Base-by-base conservation (phyloP, 2,329 filamentous ascomycete species). In the Fusarium gaditjirri region DNA sequence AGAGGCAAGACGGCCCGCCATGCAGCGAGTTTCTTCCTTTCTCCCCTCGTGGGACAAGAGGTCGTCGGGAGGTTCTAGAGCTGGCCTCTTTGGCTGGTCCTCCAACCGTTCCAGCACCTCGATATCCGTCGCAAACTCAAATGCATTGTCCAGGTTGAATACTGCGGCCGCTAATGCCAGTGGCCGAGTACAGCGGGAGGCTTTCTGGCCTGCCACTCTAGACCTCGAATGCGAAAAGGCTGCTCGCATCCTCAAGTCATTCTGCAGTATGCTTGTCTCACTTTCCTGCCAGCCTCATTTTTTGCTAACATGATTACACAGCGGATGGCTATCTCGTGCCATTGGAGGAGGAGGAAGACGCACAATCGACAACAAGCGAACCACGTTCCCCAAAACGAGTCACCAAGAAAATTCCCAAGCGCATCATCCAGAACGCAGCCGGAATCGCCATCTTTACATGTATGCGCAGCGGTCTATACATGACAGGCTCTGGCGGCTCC, bases 391-490 rank as follows among this genome's bases (percentile, higher is more conserved):
- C 85, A 59, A 84, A 71, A 85, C 89, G 80, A 52, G 78, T 93
- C 23, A 81, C 86, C 56, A 94, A 95, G 82, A 96, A 94, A 83
- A 98, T 98, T 33, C 95, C 95, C 1, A 85, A 91, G 63, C 88
- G 92, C 78, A 94, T 98, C 63, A 94, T 98, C 75, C 90, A 93
- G 78, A 93, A 96, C 82, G 94, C 95, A 33, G 94, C 95, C 74
- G 95, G 94, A 16, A 88, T 98, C 64, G 95, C 94, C 60, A 93
- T 98, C 74, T 98, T 98, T 84, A 97, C 95, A 2, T 97, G 94
- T 35, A 97, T 98, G 94, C 91, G 95, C 66, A 95, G 94, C 19
- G 95, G 95, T 17, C 84, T 98, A 36, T 97, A 95, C 93, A 87
- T 97, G 75, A 95, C 93, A 49, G 95, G 95, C 49, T 95, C 94